These are phyloP conservation scores for Ophiostoma perfectum DNA, from an alignment of 2,329 filamentous ascomycete species.

Conservation along the genomic window DNA sequence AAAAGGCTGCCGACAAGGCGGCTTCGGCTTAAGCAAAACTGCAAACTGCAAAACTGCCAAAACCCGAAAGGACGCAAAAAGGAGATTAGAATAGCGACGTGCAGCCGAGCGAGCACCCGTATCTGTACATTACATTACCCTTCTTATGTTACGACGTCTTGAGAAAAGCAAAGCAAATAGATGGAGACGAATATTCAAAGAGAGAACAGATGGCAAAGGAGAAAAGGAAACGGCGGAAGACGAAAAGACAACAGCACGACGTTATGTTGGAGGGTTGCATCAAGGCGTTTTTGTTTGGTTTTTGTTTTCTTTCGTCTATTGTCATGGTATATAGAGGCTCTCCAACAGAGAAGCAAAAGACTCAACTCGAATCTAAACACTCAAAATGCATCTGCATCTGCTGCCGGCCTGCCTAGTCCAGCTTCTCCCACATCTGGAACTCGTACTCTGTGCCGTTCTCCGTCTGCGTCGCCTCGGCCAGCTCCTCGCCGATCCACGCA, in stretches of 20 bases:
- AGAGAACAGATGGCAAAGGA: background rate
- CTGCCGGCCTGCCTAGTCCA: slow-evolving; percentile 30
- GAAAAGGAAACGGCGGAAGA: too few relatives aligned
- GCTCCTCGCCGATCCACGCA: slow-evolving; percentile 60
- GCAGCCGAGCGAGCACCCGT: background rate
- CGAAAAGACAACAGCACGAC: background rate
- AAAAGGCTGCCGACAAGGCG: slow-evolving; percentile 6
- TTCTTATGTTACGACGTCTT: background rate
- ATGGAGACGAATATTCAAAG: background rate
- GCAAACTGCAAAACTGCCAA: background rate
- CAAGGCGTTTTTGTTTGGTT: slow-evolving; percentile 1
- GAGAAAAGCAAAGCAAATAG: too few relatives aligned
- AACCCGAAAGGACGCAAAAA: background rate
- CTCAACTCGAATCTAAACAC: slow-evolving; percentile 3
- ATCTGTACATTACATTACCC: background rate
- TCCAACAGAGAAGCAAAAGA: background rate
- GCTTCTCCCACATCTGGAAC: slow-evolving; percentile 67
- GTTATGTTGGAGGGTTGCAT: slow-evolving; percentile 10
- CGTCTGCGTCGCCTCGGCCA: slow-evolving; percentile 50
- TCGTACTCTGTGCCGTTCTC: slow-evolving; percentile 63
- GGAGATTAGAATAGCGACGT: background rate
- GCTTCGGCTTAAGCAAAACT: background rate
- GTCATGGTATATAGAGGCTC: background rate
- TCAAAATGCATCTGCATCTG: too few relatives aligned
- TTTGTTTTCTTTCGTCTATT: slow-evolving; percentile 11